Evolutionary conservation across 1,284 basidiomycete genomes (phyloP).

Genomic region (Apiotrichum porosum): DNA sequence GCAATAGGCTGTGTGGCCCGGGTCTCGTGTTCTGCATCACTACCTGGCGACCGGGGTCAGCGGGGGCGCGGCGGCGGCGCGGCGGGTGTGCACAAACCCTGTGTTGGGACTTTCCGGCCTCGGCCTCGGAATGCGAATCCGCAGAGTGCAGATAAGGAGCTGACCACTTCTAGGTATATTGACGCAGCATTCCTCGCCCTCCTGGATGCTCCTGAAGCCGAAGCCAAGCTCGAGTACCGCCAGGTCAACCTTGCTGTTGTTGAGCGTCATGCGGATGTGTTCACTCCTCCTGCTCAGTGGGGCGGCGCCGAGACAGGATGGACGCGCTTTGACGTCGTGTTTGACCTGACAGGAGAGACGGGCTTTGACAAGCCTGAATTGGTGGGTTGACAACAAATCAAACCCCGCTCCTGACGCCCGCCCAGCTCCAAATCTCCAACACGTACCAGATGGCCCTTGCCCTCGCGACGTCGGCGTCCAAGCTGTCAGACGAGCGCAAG

Average conservation of each 20-base stretch:
- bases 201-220: constrained; percentile 43
- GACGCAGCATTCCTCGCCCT: constrained; percentile 69
- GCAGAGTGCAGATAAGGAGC: too few species aligned
- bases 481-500: constrained; percentile 60
- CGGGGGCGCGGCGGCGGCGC: too few species aligned
- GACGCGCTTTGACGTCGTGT: constrained; percentile 39
- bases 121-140: too few species aligned
- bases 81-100: too few species aligned
- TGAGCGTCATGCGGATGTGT: constrained; percentile 32
- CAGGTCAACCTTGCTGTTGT: constrained; percentile 71
- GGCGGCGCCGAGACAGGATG: constrained; percentile 15
- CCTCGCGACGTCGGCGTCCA: constrained; percentile 54
- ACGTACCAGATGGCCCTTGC: constrained; percentile 68
- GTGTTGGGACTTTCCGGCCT: too few species aligned
- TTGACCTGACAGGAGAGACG: constrained; percentile 60
- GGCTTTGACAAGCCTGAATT: constrained; percentile 70
- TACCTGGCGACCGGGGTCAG: too few species aligned
- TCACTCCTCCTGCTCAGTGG: constrained; percentile 30
- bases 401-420: neutral
- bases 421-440: constrained; percentile 61
- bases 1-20: too few species aligned
- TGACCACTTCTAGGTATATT: constrained; percentile 58
- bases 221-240: constrained; percentile 57
- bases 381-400: constrained; percentile 47
- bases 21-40: too few species aligned